These are phyloP conservation scores for Punica granatum DNA, from an alignment of 345 rosid genomes.

Conservation along the genomic window DNA sequence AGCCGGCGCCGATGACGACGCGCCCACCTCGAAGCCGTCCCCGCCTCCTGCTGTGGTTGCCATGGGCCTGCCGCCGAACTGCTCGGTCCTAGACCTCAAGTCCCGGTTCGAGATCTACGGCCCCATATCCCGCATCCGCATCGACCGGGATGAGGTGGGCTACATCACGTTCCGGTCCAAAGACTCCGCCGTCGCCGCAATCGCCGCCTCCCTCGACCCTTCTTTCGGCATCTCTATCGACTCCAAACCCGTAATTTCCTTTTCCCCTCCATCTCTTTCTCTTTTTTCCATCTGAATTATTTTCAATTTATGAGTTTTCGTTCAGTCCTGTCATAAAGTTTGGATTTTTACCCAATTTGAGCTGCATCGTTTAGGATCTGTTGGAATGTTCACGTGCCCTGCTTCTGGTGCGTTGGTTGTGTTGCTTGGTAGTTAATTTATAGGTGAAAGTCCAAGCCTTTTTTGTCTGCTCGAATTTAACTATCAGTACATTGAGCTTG, in stretches of 20 bases:
- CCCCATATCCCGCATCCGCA: constrained; percentile 72
- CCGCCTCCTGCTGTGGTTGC: constrained; percentile 64
- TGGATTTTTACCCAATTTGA: not conserved
- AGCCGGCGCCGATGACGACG: constrained; percentile 19
- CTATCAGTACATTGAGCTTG: not conserved
- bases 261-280: not conserved
- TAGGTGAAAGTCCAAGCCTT: not conserved
- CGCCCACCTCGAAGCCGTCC: constrained; percentile 28
- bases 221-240: constrained; percentile 59
- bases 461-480: not conserved
- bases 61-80: constrained; percentile 43
- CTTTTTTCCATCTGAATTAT: too few species aligned
- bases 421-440: not conserved
- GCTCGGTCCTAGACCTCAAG: constrained; percentile 88
- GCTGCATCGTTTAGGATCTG: not conserved
- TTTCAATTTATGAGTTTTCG: not conserved
- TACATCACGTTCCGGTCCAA: constrained; percentile 49
- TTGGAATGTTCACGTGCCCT: not conserved
- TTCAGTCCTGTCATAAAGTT: not conserved
- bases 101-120: constrained; percentile 95
- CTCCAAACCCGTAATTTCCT: constrained; percentile 36
- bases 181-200: constrained; percentile 76
- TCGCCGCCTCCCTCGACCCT: constrained; percentile 64
- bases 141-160: constrained; percentile 58
- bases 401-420: not conserved